Evolutionary conservation across 2,329 filamentous ascomycete genomes (phyloP), one percentile per base, ranked within the genome.

Genomic region (Blastomyces parvus): DNA sequence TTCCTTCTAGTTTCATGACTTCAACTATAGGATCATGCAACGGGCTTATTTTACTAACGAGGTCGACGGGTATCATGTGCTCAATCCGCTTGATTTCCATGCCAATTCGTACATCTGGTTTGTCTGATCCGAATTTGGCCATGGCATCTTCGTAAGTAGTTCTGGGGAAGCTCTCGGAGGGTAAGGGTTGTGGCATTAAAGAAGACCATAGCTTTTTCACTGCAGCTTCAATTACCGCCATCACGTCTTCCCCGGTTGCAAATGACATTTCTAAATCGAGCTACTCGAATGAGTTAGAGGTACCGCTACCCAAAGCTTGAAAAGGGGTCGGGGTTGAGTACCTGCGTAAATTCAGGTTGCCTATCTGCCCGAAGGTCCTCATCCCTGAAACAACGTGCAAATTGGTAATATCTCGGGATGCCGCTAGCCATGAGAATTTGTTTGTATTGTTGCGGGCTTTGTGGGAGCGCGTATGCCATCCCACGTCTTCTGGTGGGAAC

Each of bases 401-500:
- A 91, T 70, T 99, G 94, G 75, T 88, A 95, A 74, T 99, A 99
- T 50, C 83, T 85, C 0, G 82, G 78, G 13, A 97, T 83, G 0
- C 93, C 93, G 65, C 89, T 89, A 0, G 91, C 90, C 91, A 99
- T 97, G 52, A 99, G 83, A 1, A 97, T 90, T 78, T 99, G 94
- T 78, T 99, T 99, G 74, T 97, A 99, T 74, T 99, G 94, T 74
- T 99, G 94, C 0, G 94, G 94, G 67, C 93, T 97, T 74, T 99
- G 95, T 0, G 92, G 92, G 25, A 99, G 80, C 9, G 94, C 94
- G 74, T 97, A 99, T 3, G 90, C 91, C 65, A 86, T 79, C 0
- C 90, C 91, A 1, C 81, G 82, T 44, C 82, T 84, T 36, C 94
- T 82, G 0, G 92, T 96, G 0, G 94, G 94, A 4, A 99, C 93